These are phyloP conservation scores for Babesia bovis DNA, from an alignment of 169 alveolate genomes.

Conservation along the genomic window DNA sequence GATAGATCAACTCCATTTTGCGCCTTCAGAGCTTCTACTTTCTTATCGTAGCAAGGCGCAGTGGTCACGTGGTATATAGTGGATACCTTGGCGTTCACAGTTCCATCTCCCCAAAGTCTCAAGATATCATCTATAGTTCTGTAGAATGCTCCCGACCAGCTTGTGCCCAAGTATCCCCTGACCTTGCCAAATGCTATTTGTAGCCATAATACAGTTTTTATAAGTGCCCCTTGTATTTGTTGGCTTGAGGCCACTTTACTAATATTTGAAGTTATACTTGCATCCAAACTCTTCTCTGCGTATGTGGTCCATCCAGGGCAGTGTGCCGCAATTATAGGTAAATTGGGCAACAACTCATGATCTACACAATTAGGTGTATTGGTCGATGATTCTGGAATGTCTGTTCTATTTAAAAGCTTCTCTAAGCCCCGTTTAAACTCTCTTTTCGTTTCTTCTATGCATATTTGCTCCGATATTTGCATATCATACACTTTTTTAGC, in stretches of 20 bases:
- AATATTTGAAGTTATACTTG: slow-evolving; percentile 77
- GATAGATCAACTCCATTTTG: slow-evolving; percentile 13
- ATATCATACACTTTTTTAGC: slow-evolving; percentile 67
- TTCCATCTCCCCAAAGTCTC: too few relatives aligned
- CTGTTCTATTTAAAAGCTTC: too few relatives aligned
- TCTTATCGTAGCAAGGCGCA: slow-evolving; percentile 93
- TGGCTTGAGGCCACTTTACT: slow-evolving; percentile 87
- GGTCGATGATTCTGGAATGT: too few relatives aligned
- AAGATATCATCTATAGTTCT: neutral
- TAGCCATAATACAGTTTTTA: slow-evolving; percentile 55
- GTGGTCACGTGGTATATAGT: slow-evolving; percentile 80
- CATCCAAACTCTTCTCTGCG: slow-evolving; percentile 89
- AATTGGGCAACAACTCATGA: too few relatives aligned
- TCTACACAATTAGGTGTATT: too few relatives aligned
- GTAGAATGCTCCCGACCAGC: neutral
- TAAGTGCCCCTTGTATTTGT: slow-evolving; percentile 81
- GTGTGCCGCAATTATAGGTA: slow-evolving; percentile 69
- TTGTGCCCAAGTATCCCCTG: neutral
- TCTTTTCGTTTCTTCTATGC: slow-evolving; percentile 42
- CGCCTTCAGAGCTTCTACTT: slow-evolving; percentile 76
- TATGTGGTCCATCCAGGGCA: slow-evolving; percentile 95
- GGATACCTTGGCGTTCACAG: neutral
- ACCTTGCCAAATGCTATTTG: neutral
- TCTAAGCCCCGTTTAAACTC: slow-evolving; percentile 53
- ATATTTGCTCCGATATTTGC: slow-evolving; percentile 63